Evolutionary conservation across 805 yeast species (phyloP).

Genomic region (Komagataella pseudopastoris): DNA sequence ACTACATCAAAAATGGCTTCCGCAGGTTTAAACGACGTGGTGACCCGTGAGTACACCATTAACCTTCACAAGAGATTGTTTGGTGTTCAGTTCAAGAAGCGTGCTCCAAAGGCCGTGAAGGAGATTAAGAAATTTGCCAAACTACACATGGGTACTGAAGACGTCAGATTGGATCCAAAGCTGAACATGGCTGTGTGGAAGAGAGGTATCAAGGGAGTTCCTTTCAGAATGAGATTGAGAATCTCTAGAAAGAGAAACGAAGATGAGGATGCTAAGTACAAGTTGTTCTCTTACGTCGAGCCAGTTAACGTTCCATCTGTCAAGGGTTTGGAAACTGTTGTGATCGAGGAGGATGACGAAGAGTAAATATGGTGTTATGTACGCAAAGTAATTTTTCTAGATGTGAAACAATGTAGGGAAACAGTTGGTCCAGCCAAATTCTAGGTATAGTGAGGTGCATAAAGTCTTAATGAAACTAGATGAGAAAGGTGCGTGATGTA

Average conservation of each 20-base stretch:
- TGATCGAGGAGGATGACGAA: constrained; percentile 52
- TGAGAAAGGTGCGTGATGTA: too few species aligned
- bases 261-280: constrained; percentile 98
- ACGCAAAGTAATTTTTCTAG: background rate
- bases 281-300: constrained; percentile 96
- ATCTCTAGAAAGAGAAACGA: constrained; percentile 96
- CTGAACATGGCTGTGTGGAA: constrained; percentile 98
- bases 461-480: background rate
- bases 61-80: constrained; percentile 98
- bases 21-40: constrained; percentile 90
- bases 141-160: constrained; percentile 98
- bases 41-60: constrained; percentile 99
- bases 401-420: background rate
- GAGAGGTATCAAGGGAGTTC: constrained; percentile 99
- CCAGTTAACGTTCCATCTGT: constrained; percentile 88
- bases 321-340: constrained; percentile 97
- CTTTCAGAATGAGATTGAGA: constrained; percentile 95
- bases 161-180: constrained; percentile 98
- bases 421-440: background rate
- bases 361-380: constrained; percentile 14
- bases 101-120: constrained; percentile 99
- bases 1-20: constrained; percentile 19
- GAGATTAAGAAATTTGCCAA: constrained; percentile 98
- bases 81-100: constrained; percentile 98
- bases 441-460: background rate